Evolutionary conservation across 164 flowering plant species (phyloP), one percentile per base, ranked within the genome.

Genomic region (Aristolochia californica): DNA sequence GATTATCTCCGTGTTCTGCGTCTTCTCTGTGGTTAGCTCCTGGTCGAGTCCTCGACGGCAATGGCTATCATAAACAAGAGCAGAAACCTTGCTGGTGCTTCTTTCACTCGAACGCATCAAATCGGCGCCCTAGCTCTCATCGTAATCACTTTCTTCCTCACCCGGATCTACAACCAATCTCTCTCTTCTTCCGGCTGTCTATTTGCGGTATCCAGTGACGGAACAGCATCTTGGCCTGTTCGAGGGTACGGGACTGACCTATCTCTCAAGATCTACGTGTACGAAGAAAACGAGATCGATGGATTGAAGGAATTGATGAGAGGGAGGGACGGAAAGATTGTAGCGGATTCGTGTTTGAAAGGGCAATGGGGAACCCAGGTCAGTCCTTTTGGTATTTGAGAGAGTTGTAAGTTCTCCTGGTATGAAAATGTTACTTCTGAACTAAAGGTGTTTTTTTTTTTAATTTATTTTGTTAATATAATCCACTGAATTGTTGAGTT

Each of bases 291-390:
- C 27, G 99, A 89, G 76, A 77, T 89, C 58, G 88, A 87, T 47
- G 97, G 97, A 8, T 59, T 93, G 68, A 79, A 64, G 54, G 72
- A 49, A 45, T 71, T 93, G 75, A 44, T 93, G 82, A 69, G 71
- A 49, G 99, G 99, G 9, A 70, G 93, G 26, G 84, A 85, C 16
- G 88, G 95, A 2, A 72, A 58, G 63, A 79, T 87, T 58, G 50
- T 79, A 0, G 68, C 76, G 0, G 78, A 77, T 18, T 50, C 72
- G 13, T 89, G 99, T 56, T 28, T 80, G 10, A 84, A 81, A 68
- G 99, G 99, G 40, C 97, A 89, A 60, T 89, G 99, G 97, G 97
- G 97, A 66, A 80, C 97, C 30, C 99, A 93, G 95, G 99, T 89
- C 53, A 70, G 38, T 43, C 51, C 4, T 1, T 2, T 47, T 20